These are phyloP conservation scores for Escovopsis sp. DNA, from an alignment of 2,329 filamentous ascomycete species.

Conservation along the genomic window DNA sequence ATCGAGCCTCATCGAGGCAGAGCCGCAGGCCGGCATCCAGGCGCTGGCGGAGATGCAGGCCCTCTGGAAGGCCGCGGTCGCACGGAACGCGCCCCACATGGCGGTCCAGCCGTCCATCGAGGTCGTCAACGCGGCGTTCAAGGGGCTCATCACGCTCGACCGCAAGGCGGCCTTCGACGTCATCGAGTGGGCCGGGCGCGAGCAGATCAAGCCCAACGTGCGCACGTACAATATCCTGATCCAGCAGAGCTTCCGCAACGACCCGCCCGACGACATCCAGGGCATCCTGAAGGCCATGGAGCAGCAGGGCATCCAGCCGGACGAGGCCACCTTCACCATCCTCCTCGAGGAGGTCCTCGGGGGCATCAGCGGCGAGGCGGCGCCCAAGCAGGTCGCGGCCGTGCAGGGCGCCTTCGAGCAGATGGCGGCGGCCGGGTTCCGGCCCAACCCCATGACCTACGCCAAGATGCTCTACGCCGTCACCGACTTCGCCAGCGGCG, in stretches of 20 bases:
- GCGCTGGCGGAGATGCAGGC: constrained; percentile 52
- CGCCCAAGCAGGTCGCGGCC: constrained; percentile 34
- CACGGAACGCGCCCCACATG: constrained; percentile 13
- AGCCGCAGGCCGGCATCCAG: constrained; percentile 39
- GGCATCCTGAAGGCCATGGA: constrained; percentile 46
- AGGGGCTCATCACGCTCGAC: constrained; percentile 42
- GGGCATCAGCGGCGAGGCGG: constrained; percentile 22
- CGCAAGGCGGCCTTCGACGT: constrained; percentile 35
- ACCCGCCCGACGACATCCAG: constrained; percentile 32
- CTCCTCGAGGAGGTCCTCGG: constrained; percentile 47
- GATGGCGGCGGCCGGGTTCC: constrained; percentile 42
- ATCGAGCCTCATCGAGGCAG: constrained; percentile 45
- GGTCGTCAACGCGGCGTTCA: constrained; percentile 55
- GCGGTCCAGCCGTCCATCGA: constrained; percentile 46
- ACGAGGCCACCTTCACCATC: constrained; percentile 59
- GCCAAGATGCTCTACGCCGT: constrained; percentile 50
- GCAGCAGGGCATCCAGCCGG: constrained; percentile 35
- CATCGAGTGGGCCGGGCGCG: constrained; percentile 42
- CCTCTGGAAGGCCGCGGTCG: constrained; percentile 35
- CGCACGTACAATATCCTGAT: constrained; percentile 58
- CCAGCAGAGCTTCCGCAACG: constrained; percentile 38
- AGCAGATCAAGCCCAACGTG: constrained; percentile 41
- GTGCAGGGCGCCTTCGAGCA: constrained; percentile 41
- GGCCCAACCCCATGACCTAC: constrained; percentile 49
- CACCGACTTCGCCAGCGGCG: constrained; percentile 19